Base-by-base conservation (phyloP, 495 filamentous ascomycete species). In the Penicillium dipodomyicola region DNA sequence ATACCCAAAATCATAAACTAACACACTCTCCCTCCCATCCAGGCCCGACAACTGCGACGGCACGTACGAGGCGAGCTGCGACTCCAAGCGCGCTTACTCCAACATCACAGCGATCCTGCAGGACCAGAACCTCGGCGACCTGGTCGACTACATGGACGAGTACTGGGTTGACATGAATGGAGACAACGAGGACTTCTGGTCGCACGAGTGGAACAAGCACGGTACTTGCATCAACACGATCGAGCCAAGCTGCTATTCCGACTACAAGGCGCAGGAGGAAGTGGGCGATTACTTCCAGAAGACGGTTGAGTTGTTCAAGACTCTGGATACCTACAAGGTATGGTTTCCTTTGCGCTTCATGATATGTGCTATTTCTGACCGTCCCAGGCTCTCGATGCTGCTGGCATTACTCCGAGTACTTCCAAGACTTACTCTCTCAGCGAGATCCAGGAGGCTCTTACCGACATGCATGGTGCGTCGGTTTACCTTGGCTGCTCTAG, bases 151-250 rank as follows among this genome's bases (percentile, higher is more conserved):
- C 64, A 92, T 92, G 89, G 67, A 86, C 30, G 77, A 77, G 12
- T 91, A 89, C 74, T 93, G 89, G 90, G 77, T 80, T 49, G 72
- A 77, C 65, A 70, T 81, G 45, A 30, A 75, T 49, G 82, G 87
- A n/a, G 70, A 81, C 40, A 82, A 86, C 54, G 82, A 87, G 59
- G 67, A 68, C 17, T 83, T 93, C 64, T 93, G 89, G 90, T 73
- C 84, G 63, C 89, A 92, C 65, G 89, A 93, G 63, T 95, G 86
- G 86, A 80, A 77, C 69, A 93, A 91, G 71, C 91, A 96, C 62
- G 76, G 89, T 61, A 82, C 80, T 43, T 82, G 80, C 58, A 75
- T 82, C 54, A 82, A 80, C 67, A 82, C 80, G 11, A 81, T 96
- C 32, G 75, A 85, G 0, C 83, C 90, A 0, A 68, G 65, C 58